Evolutionary conservation across 331 rosid genomes (phyloP).

Genomic region (Quercus tomentella): DNA sequence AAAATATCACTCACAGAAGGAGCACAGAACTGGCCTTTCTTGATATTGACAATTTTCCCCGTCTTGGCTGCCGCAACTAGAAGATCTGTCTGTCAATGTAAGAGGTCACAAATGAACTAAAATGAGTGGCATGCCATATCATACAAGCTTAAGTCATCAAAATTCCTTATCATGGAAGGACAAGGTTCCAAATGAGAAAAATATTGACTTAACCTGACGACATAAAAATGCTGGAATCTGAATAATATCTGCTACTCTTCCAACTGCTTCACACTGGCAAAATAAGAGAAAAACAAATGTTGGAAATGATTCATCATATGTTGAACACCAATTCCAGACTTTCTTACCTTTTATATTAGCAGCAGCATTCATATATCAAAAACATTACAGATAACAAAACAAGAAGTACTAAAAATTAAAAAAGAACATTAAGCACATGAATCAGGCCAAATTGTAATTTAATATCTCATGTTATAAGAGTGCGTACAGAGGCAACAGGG

Average conservation of each 20-base stretch:
- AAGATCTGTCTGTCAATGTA: slow-evolving; percentile 85
- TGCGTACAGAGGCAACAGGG: neutral
- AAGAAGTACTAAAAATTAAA: neutral
- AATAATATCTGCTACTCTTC: slow-evolving; percentile 90
- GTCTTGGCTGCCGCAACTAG: slow-evolving; percentile 95
- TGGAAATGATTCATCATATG: slow-evolving; percentile 8
- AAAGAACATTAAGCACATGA: no score
- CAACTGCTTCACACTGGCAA: slow-evolving; percentile 84
- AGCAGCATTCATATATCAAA: slow-evolving; percentile 12
- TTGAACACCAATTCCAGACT: neutral
- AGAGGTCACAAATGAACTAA: slow-evolving; percentile 26
- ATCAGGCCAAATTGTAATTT: neutral
- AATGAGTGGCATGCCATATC: neutral
- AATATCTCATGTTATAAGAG: neutral
- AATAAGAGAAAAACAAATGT: slow-evolving; percentile 13
- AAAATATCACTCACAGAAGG: slow-evolving; percentile 70
- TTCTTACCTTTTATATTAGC: neutral
- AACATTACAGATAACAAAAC: neutral
- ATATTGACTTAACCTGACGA: slow-evolving; percentile 59
- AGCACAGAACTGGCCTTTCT: slow-evolving; percentile 99
- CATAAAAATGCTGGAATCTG: slow-evolving; percentile 98
- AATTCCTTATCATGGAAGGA: no score
- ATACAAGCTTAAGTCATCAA: no score
- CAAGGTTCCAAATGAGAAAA: neutral
- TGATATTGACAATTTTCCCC: slow-evolving; percentile 80